Evolutionary conservation across 768 basidiomycete species (phyloP), one percentile per base, ranked within the genome.

Genomic region (Coprinellus aureogranulatus): DNA sequence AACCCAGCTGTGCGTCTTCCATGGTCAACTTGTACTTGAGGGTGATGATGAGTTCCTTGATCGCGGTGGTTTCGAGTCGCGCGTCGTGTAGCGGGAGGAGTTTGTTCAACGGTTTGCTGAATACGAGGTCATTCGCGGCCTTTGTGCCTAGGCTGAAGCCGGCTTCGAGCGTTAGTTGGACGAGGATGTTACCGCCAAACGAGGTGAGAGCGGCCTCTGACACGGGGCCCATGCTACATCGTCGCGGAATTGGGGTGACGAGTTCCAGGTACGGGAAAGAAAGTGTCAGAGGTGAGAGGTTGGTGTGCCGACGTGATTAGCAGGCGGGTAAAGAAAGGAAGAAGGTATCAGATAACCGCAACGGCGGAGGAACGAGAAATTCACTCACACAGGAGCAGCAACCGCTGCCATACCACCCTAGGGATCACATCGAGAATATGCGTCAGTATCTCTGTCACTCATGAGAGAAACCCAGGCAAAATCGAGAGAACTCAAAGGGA

Each of bases 21-120:
- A 80, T 71, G 4, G 79, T 80, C 57, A 83, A 80, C 64, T 83
- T 82, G 69, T 81, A 84, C 65, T 77, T 82, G 40, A 88, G 74
- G 2, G 84, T 88, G 55, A 87, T 85, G 11, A 79, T 65, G 42
- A 88, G 63, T 18, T 75, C 75, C 66, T 87, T 86, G 34, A 85
- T 74, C 1, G 74, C 75, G 2, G 83, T 86, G 23, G 85, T 87
- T 65, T 82, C 79, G 37, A 86, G 74, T 22, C 77, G 69, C 51
- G 74, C 71, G 1, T 81, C 82, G 61, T 85, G 79, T 26, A 81
- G 75, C 4, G 83, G 84, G 14, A 86, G 71, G 14, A 81, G 20
- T 18, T 71, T 64, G 40, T 83, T 77, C 39, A 86, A 63, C 2
- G 80, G 67, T 50, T 81, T 73, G 39, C 81, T 76, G 51, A 82